Conservation (phyloP, 2,329 filamentous ascomycete species). For the Bisporella sp. region DNA sequence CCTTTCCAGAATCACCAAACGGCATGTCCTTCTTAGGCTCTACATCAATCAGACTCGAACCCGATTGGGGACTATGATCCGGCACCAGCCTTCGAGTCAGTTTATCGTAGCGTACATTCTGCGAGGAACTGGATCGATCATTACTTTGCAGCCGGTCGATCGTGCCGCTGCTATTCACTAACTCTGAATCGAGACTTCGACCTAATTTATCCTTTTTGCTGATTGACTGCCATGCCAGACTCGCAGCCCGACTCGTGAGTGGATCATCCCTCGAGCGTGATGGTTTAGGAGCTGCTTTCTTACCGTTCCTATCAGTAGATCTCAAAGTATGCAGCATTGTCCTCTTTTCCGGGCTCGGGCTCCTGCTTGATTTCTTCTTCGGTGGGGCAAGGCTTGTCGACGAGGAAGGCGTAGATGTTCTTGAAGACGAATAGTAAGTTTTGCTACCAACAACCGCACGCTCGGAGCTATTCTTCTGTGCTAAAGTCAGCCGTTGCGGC, state of each 20-base stretch:
- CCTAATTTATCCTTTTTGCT: constrained; percentile 22
- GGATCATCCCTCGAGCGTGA: constrained; percentile 36
- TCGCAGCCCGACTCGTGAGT: constrained; percentile 56
- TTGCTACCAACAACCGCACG: constrained; percentile 32
- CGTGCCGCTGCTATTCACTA: constrained; percentile 17
- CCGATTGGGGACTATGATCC: constrained; percentile 11
- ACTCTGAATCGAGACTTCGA: constrained; percentile 21
- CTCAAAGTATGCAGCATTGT: constrained; percentile 57
- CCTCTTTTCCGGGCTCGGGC: constrained; percentile 53
- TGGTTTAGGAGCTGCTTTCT: constrained; percentile 31
- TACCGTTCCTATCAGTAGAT: constrained; percentile 39
- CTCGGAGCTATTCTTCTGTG: constrained; percentile 44
- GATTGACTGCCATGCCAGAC: constrained; percentile 46
- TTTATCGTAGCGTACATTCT: constrained; percentile 24
- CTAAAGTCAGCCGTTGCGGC: constrained; percentile 45
- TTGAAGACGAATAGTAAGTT: constrained; percentile 11
- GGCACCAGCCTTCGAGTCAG: constrained; percentile 25
- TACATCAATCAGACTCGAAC: constrained; percentile 18
- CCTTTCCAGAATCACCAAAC: constrained; percentile 14
- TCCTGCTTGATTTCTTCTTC: constrained; percentile 33
- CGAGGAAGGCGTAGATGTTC: constrained; percentile 9
- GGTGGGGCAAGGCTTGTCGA: constrained; percentile 16
- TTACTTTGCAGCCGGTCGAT: constrained; percentile 17
- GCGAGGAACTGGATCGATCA: constrained; percentile 12
- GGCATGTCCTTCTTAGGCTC: constrained; percentile 16